A percentile compares a stretch with the other conserved stretches of the same genome.
phyloP scores from a whole-genome alignment of 1,139 yeast genomes.

The Sugiyamaella sp. region DNA sequence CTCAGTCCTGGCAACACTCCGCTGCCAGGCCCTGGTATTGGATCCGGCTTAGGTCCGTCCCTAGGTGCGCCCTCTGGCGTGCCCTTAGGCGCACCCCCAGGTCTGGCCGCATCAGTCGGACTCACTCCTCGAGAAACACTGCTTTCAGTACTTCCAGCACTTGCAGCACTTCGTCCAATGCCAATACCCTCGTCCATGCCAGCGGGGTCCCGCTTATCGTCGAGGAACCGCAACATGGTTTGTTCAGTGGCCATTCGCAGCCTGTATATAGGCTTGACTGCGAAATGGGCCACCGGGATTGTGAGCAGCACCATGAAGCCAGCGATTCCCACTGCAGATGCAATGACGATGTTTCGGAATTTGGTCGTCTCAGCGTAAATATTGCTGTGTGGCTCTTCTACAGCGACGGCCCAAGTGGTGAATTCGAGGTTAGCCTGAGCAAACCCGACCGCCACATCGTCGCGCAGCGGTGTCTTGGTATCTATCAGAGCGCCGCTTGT shows the following conservation, averaged over 20 bases:
- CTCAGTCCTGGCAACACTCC: too few relatives aligned
- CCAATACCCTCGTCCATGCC: not conserved
- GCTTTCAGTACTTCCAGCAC: not conserved
- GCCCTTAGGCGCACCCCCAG: too few relatives aligned
- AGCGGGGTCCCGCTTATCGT: conserved; percentile 21
- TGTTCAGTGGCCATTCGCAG: conserved; percentile 84
- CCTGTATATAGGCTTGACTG: conserved; percentile 80
- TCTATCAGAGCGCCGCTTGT: conserved; percentile 56
- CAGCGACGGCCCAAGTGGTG: conserved; percentile 74
- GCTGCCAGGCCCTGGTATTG: too few relatives aligned
- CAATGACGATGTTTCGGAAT: conserved; percentile 70
- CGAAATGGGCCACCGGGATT: conserved; percentile 80
- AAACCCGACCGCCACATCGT: conserved; percentile 69
- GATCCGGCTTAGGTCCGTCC: too few relatives aligned
- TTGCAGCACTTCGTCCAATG: not conserved
- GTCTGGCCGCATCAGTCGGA: too few relatives aligned
- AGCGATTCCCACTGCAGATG: conserved; percentile 79
- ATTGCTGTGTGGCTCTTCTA: conserved; percentile 62
- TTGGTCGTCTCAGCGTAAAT: conserved; percentile 67
- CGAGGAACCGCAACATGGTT: conserved; percentile 39
- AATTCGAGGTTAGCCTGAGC: conserved; percentile 55
- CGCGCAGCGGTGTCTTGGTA: conserved; percentile 45
- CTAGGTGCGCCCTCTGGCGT: too few relatives aligned
- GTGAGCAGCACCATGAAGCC: conserved; percentile 73
- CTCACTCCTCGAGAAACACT: not conserved